Evolutionary conservation across 805 yeast genomes (phyloP).

Genomic region (Starmerella stigmatis): DNA sequence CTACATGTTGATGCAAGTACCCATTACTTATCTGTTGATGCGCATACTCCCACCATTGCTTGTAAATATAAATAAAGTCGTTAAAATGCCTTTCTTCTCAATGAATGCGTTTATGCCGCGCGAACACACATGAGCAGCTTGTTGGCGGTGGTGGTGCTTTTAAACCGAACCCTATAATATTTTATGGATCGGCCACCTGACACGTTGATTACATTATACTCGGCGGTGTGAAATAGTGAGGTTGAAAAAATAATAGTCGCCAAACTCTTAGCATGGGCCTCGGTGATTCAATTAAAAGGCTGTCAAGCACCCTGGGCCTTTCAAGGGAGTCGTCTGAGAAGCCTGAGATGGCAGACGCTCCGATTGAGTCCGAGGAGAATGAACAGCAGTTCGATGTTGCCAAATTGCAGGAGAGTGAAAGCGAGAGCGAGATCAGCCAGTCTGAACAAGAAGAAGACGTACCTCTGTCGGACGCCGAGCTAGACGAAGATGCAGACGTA

Average conservation of each 20-base stretch:
- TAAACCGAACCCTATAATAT: no score
- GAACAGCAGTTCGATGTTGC: constrained; percentile 30
- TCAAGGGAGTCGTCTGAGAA: background rate
- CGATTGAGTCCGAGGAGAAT: constrained; percentile 23
- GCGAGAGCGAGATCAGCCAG: constrained; percentile 36
- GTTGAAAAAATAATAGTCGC: constrained; percentile 1
- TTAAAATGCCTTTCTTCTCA: no score
- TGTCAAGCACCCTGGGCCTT: constrained; percentile 24
- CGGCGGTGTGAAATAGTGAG: background rate
- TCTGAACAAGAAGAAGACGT: constrained; percentile 57
- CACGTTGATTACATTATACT: background rate
- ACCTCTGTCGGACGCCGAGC: constrained; percentile 80
- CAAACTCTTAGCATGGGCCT: constrained; percentile 20
- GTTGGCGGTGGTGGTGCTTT: no score
- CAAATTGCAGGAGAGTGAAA: constrained; percentile 31
- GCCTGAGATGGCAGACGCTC: background rate
- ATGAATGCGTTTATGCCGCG: no score
- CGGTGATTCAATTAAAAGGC: constrained; percentile 24
- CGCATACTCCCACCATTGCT: background rate
- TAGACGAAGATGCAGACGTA: constrained; percentile 89
- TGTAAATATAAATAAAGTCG: background rate
- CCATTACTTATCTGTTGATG: background rate
- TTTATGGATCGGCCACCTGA: no score
- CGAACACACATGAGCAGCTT: no score
- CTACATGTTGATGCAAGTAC: no score